Base-by-base conservation (phyloP, 805 yeast genomes). In the Yarrowia sp. region DNA sequence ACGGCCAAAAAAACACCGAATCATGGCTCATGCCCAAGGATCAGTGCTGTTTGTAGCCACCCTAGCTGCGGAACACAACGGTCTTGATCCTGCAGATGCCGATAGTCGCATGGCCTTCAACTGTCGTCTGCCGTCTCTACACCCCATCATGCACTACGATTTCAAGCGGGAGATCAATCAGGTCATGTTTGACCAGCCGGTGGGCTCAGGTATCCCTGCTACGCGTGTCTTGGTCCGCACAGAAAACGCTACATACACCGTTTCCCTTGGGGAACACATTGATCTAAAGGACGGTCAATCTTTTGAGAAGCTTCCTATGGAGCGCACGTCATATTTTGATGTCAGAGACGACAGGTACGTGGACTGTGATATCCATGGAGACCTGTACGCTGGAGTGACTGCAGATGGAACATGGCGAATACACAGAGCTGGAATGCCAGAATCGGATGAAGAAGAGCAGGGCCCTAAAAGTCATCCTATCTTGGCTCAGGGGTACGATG, bases 321-420 rank as follows among this genome's bases (percentile, higher is more conserved):
- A 14, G 12, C 47, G 12, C 17, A 44, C 40, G 24, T 6, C 20
- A 4, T 46, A 20, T 36, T 9, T 9, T n/a, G 53, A 46, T 24
- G 20, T 38, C 14, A 20, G 66, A 38, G 66, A 52, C 36, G 53
- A 46, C 55, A 46, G 36, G 17, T 39, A 46, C 38, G 36, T 61
- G 15, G 30, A 47, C 17, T 61, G 66, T 17, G 66, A 61, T 36
- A 5, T 61, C 3, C 13, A 10, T 15, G 55, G 38, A 1, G 24
- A 44, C n/a, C 5, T 14, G 14, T 46, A 20, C n/a, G 66, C 66
- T 3, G 55, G 46, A 3, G 49, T 44, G 6, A 47, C 55, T 10
- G 55, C 55, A 3, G 66, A 61, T 30, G 66, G 66, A 46, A 61
- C 66, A 7, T 61, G 53, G 53, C 13, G 66, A 20, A 15, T 61